Conservation (phyloP, 2,329 filamentous ascomycete genomes). For the Aspergillus hortae region DNA sequence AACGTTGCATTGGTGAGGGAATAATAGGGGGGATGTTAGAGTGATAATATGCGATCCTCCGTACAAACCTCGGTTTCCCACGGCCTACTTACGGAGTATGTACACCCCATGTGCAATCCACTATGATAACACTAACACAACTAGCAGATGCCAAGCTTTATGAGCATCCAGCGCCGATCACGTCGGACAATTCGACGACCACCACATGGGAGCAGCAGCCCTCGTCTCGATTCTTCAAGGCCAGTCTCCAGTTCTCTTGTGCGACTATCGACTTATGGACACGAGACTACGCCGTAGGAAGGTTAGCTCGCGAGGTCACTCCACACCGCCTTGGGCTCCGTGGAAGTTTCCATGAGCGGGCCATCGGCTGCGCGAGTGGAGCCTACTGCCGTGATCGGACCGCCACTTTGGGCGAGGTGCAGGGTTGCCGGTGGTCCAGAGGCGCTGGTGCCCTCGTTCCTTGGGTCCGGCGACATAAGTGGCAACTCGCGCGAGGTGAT, state of each 20-base stretch:
- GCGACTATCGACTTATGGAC: not conserved
- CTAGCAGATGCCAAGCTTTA: conserved; percentile 16
- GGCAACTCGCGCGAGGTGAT: conserved; percentile 11
- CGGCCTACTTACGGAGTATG: not conserved
- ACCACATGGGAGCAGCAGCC: not conserved
- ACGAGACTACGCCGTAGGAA: not conserved
- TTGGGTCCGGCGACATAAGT: conserved; percentile 6
- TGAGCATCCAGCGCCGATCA: conserved; percentile 6
- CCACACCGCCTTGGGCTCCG: conserved; percentile 15
- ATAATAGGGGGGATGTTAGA: no score
- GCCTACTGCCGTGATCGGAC: conserved; percentile 20
- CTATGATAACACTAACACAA: not conserved
- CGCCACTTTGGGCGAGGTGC: conserved; percentile 23
- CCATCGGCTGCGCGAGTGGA: conserved; percentile 19
- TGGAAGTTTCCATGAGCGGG: conserved; percentile 25
- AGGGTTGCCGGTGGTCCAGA: conserved; percentile 7
- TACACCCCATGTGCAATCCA: not conserved
- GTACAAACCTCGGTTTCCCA: not conserved
- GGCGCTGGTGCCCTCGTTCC: not conserved
- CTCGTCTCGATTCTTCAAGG: conserved; percentile 5
- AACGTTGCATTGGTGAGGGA: no score
- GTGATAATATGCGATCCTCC: not conserved
- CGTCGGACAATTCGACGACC: not conserved
- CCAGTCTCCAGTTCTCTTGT: not conserved
- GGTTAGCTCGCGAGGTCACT: not conserved